These are phyloP conservation scores for Penicillium palitans DNA, from an alignment of 2,329 filamentous ascomycete genomes.

Conservation along the genomic window DNA sequence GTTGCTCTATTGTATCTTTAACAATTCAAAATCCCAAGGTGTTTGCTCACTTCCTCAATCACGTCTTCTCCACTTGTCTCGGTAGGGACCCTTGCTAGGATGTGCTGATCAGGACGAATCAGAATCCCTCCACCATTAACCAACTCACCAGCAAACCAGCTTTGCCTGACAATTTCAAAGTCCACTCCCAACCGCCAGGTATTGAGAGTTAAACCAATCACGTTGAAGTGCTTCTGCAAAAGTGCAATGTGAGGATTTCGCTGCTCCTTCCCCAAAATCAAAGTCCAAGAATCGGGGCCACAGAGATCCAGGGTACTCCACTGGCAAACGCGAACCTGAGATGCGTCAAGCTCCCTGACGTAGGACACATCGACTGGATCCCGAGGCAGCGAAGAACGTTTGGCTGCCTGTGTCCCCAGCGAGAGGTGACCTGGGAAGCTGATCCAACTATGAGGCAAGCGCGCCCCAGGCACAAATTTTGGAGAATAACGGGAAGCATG, in stretches of 20 bases:
- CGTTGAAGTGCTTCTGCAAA: not conserved
- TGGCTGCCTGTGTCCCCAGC: not conserved
- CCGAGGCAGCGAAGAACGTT: not conserved
- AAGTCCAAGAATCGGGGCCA: slow-evolving; percentile 32
- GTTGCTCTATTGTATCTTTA: not conserved
- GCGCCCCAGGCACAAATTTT: slow-evolving; percentile 41
- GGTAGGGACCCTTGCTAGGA: slow-evolving; percentile 19
- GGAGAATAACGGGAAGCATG: slow-evolving; percentile 43
- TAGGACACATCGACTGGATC: slow-evolving; percentile 37
- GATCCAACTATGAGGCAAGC: slow-evolving; percentile 47
- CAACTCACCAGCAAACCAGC: slow-evolving; percentile 20
- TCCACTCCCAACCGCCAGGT: slow-evolving; percentile 1
- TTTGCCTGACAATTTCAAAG: not conserved
- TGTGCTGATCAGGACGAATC: slow-evolving; percentile 45
- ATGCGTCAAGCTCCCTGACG: slow-evolving; percentile 31
- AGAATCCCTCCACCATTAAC: slow-evolving; percentile 30
- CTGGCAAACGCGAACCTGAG: slow-evolving; percentile 28
- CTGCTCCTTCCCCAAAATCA: slow-evolving; percentile 24
- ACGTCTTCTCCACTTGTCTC: not conserved
- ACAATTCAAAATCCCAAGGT: not conserved
- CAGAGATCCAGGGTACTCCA: slow-evolving; percentile 44
- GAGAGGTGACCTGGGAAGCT: not conserved
- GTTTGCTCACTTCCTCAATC: not conserved
- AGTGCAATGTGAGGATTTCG: not conserved
- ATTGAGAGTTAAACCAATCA: not conserved